phyloP scores from a whole-genome alignment of 169 alveolate genomes.

The Plasmodium chabaudi region DNA sequence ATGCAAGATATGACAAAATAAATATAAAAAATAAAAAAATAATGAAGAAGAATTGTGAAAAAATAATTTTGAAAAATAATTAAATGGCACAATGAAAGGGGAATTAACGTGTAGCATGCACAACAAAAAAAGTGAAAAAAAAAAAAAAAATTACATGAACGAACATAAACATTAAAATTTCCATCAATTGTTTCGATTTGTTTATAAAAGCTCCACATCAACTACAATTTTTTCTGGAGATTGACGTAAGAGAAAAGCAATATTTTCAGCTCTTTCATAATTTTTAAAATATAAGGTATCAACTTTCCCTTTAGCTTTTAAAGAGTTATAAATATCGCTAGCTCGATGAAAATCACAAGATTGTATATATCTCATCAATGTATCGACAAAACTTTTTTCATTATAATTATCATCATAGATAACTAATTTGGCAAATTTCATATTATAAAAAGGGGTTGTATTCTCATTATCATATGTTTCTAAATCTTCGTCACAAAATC shows the following conservation, averaged over 20 bases:
- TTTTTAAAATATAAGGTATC: conserved; percentile 65
- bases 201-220: conserved; percentile 49
- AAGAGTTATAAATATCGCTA: conserved; percentile 21
- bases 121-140: conserved; percentile 13
- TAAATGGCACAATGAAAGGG: not conserved
- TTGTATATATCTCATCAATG: conserved; percentile 25
- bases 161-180: not conserved
- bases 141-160: not conserved
- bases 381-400: conserved; percentile 51
- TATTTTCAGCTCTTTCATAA: conserved; percentile 63
- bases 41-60: too few relatives aligned
- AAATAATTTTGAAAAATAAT: too few relatives aligned
- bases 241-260: conserved; percentile 68
- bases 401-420: conserved; percentile 75
- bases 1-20: too few relatives aligned
- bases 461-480: conserved; percentile 13
- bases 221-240: conserved; percentile 48
- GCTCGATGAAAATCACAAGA: conserved; percentile 67
- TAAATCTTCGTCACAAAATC: conserved; percentile 44
- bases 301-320: conserved; percentile 66
- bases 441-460: conserved; percentile 3
- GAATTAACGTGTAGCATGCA: not conserved
- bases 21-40: too few relatives aligned
- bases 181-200: not conserved
- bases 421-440: conserved; percentile 52